These are phyloP conservation scores for Larix sibirica DNA, from an alignment of 83 land plant species.

Conservation along the genomic window DNA sequence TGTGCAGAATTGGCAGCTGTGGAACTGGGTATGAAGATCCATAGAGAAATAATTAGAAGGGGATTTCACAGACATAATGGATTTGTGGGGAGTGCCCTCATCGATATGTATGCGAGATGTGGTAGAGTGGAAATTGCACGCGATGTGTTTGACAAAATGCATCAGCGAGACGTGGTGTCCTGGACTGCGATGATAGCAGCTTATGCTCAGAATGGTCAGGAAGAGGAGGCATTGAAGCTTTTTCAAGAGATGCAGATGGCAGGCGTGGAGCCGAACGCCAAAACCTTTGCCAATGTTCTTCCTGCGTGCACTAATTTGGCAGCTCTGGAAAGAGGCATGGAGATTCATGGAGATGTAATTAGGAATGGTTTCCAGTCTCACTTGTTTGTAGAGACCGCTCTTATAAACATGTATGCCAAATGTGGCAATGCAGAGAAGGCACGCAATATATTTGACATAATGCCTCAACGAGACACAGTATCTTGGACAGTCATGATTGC, in stretches of 20 bases:
- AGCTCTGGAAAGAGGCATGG: neutral
- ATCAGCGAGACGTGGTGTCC: slow-evolving; percentile 33
- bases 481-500: slow-evolving; percentile 29
- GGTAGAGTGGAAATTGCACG: slow-evolving; percentile 34
- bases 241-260: slow-evolving; percentile 4
- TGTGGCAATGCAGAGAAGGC: slow-evolving; percentile 4
- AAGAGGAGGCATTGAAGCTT: slow-evolving; percentile 10
- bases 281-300: slow-evolving; percentile 17
- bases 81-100: slow-evolving; percentile 35
- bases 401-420: slow-evolving; percentile 14
- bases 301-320: slow-evolving; percentile 18
- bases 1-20: slow-evolving; percentile 40
- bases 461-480: slow-evolving; percentile 20
- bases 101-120: slow-evolving; percentile 65
- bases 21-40: slow-evolving; percentile 41
- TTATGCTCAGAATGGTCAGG: slow-evolving; percentile 29
- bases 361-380: neutral
- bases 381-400: slow-evolving; percentile 1
- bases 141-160: slow-evolving; percentile 25
- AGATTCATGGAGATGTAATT: neutral
- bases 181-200: slow-evolving; percentile 63
- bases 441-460: slow-evolving; percentile 15
- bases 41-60: slow-evolving; percentile 26
- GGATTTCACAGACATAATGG: slow-evolving; percentile 17
- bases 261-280: slow-evolving; percentile 21